Evolutionary conservation across 2,329 filamentous ascomycete genomes (phyloP).

Genomic region (Fusarium sarcochroum): DNA sequence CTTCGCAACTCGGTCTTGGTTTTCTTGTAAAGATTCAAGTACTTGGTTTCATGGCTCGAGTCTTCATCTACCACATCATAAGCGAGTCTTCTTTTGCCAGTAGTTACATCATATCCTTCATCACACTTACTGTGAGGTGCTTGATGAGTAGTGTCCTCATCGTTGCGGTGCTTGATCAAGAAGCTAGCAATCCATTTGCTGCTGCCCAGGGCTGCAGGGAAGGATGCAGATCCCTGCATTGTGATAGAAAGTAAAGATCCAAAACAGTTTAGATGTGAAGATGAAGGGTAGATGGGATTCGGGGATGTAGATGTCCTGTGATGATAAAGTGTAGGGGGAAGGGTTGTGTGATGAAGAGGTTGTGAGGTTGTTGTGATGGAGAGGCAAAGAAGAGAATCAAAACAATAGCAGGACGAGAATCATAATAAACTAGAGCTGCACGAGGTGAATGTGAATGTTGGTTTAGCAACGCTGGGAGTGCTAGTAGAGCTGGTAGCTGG

Average conservation of each 20-base stretch:
- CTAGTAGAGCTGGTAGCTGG: not conserved
- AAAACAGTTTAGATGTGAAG: not conserved
- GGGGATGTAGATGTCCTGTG: not conserved
- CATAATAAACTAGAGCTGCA: not conserved
- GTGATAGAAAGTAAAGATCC: not conserved
- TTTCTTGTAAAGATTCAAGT: constrained; percentile 13
- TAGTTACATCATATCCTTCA: not conserved
- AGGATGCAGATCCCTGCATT: constrained; percentile 28
- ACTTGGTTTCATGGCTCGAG: constrained; percentile 11
- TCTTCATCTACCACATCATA: not conserved
- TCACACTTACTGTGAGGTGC: constrained; percentile 10
- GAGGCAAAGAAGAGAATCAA: not conserved
- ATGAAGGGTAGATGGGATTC: not conserved
- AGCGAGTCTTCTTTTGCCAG: not conserved
- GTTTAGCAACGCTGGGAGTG: not conserved
- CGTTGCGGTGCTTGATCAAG: not conserved
- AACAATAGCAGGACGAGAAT: not conserved
- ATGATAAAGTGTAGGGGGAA: too few species aligned
- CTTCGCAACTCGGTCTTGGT: constrained; percentile 20
- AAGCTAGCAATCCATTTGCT: constrained; percentile 21
- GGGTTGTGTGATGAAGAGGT: not conserved
- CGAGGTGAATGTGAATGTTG: constrained; percentile 6
- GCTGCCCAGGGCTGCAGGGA: constrained; percentile 23
- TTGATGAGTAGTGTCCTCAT: not conserved
- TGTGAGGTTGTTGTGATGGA: not conserved